Base-by-base conservation (phyloP, 208 protist species). In the Acanthamoeba sp. region DNA sequence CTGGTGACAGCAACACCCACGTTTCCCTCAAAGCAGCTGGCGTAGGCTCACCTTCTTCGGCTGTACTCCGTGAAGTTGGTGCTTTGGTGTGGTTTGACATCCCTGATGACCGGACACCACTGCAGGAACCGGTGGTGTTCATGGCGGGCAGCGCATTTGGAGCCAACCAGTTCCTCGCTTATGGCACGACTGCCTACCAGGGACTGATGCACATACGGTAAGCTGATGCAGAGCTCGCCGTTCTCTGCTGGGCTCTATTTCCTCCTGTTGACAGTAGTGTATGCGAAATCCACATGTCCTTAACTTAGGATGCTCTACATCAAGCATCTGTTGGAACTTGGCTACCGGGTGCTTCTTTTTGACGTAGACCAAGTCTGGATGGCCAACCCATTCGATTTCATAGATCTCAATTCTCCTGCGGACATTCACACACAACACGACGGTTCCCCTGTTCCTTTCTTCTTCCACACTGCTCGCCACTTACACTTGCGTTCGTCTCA, bases 311-410 rank as follows among this genome's bases (percentile, higher is more conserved):
- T 59, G 3, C 48, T 85, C 7, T 85, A 85, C 48, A 2, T 85
- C 45, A 18, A 59, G 5, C 32, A 59, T 38, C 29, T 85, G n/a
- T 10, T 85, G 3, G 12, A 85, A 45, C 45, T 59, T 29, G 32
- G 42, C n/a, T 85, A 59, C 42, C 48, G 45, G 5, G 76, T 85
- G 18, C 32, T 85, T 1, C 48, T 85, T 5, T 85, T 59, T 20
- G 76, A 85, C 22, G 76, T 85, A 7, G 76, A 85, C 59, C 76
- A 85, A 38, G 76, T 85, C 27, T 85, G 76, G 76, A 40, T 24
- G 2, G 48, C 76, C 2, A 85, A 85, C 12, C 76, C 76, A 4
- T 85, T 85, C 42, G 38, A 32, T 20, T 85, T 85, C 24, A 59
- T 85, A 6, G 76, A 85, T 20, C n/a, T 5, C 4, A 45, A 85